phyloP scores from a whole-genome alignment of 306 rosid species.

The Lithocarpus polystachyus region DNA sequence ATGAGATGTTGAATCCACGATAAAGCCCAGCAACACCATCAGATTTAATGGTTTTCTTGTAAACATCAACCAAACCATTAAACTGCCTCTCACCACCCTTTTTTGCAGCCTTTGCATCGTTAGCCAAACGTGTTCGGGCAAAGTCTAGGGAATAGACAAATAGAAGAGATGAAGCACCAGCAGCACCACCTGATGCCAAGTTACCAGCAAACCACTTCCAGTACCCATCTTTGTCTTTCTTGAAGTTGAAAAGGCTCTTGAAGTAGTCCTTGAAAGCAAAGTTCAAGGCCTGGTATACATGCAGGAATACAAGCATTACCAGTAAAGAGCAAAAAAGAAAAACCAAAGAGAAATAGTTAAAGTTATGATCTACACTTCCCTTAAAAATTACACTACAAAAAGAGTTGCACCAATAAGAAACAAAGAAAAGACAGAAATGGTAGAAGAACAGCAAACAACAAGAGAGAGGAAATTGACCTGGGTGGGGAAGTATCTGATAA shows the following conservation, averaged over 20 bases:
- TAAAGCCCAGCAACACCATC: conserved; percentile 89
- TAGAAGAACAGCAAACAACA: not conserved
- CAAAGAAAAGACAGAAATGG: not conserved
- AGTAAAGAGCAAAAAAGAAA: not conserved
- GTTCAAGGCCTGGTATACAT: conserved; percentile 64
- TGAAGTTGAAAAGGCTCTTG: conserved; percentile 85
- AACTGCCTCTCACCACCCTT: conserved; percentile 93
- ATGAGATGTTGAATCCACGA: conserved; percentile 79
- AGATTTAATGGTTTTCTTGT: conserved; percentile 65
- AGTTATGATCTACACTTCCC: not conserved
- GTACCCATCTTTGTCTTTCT: conserved; percentile 82
- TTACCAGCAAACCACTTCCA: conserved; percentile 98
- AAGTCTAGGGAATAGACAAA: conserved; percentile 81
- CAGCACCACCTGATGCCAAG: conserved; percentile 87
- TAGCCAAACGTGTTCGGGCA: conserved; percentile 84
- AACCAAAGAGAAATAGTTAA: not conserved
- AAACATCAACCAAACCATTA: conserved; percentile 79
- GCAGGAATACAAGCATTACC: not conserved
- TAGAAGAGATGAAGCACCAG: conserved; percentile 81
- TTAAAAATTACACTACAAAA: not conserved
- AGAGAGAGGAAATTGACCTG: conserved; percentile 49
- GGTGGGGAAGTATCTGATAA: conserved; percentile 86
- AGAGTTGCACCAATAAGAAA: not conserved
- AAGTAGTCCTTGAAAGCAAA: conserved; percentile 94
- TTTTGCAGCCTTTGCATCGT: conserved; percentile 75